phyloP scores from a whole-genome alignment of 2,329 filamentous ascomycete species.

The Gnomoniopsis sp. region DNA sequence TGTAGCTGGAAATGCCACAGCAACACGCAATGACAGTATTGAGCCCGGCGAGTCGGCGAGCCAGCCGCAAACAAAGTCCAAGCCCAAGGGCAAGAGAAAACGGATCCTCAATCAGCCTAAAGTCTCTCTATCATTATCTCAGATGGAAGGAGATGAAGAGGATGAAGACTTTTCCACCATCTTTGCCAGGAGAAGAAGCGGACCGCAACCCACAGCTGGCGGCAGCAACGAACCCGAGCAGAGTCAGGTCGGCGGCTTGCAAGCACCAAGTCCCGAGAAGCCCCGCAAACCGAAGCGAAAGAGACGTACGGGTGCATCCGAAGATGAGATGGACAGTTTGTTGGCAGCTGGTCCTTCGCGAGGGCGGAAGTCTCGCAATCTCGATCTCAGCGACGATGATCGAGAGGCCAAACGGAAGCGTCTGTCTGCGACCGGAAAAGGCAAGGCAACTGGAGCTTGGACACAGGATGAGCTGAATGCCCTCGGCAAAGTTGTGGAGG shows the following conservation, averaged over 20 bases:
- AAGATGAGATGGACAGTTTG: constrained; percentile 13
- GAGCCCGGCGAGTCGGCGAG: constrained; percentile 1
- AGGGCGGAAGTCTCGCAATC: not conserved
- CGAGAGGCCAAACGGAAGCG: not conserved
- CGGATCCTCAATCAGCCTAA: constrained; percentile 5
- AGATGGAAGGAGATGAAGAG: constrained; percentile 10
- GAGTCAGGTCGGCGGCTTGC: not conserved
- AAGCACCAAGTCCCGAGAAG: not conserved
- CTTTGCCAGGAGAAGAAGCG: constrained; percentile 5
- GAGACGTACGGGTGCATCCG: constrained; percentile 3
- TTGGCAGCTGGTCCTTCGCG: constrained; percentile 9
- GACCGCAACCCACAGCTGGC: constrained; percentile 1
- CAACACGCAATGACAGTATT: not conserved
- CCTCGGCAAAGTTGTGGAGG: constrained; percentile 39
- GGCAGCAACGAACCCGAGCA: not conserved
- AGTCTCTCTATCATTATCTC: constrained; percentile 12
- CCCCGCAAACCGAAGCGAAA: constrained; percentile 6
- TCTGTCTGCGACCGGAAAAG: not conserved
- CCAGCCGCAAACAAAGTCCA: not conserved
- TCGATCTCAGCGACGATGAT: not conserved
- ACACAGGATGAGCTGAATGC: constrained; percentile 38
- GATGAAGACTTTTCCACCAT: not conserved
- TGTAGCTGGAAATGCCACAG: not conserved
- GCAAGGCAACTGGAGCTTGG: constrained; percentile 35
- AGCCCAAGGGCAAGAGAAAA: constrained; percentile 6